A percentile compares a stretch with the other conserved stretches of the same genome.
Evolutionary conservation across 169 alveolate genomes (phyloP).

Genomic region (Plasmodium chabaudi): DNA sequence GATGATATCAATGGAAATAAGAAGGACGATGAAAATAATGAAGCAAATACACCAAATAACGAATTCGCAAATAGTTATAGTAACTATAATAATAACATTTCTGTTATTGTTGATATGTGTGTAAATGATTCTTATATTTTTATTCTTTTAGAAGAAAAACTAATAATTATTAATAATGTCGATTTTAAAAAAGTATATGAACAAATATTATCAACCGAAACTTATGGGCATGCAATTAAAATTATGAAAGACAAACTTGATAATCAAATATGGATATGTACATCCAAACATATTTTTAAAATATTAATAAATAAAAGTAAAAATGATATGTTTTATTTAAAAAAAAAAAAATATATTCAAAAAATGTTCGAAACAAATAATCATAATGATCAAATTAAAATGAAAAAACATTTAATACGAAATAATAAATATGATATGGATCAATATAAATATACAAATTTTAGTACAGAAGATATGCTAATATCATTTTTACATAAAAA

Average conservation of each 20-base stretch:
- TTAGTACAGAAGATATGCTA: slow-evolving; percentile 54
- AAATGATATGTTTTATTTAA: slow-evolving; percentile 4
- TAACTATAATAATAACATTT: slow-evolving; percentile 18
- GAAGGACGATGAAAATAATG: neutral
- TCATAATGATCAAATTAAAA: slow-evolving; percentile 22
- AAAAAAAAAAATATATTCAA: slow-evolving; percentile 26
- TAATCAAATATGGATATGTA: slow-evolving; percentile 70
- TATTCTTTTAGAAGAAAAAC: slow-evolving; percentile 70
- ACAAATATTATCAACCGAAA: slow-evolving; percentile 53
- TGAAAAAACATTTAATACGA: slow-evolving; percentile 41
- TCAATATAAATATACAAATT: slow-evolving; percentile 58
- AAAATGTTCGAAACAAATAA: slow-evolving; percentile 25
- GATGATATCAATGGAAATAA: neutral
- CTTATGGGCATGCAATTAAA: slow-evolving; percentile 63
- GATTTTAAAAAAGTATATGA: slow-evolving; percentile 69
- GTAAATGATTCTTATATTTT: slow-evolving; percentile 48
- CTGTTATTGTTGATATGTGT: slow-evolving; percentile 67
- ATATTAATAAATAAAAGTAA: slow-evolving; percentile 44
- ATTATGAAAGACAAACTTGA: slow-evolving; percentile 67
- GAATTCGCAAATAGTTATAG: neutral
- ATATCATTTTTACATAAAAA: slow-evolving; percentile 67
- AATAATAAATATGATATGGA: slow-evolving; percentile 70
- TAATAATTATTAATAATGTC: slow-evolving; percentile 39
- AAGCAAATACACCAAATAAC: neutral
- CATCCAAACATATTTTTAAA: slow-evolving; percentile 75